Conservation (phyloP, 768 basidiomycete species). For the Neoboletus magnificus region DNA sequence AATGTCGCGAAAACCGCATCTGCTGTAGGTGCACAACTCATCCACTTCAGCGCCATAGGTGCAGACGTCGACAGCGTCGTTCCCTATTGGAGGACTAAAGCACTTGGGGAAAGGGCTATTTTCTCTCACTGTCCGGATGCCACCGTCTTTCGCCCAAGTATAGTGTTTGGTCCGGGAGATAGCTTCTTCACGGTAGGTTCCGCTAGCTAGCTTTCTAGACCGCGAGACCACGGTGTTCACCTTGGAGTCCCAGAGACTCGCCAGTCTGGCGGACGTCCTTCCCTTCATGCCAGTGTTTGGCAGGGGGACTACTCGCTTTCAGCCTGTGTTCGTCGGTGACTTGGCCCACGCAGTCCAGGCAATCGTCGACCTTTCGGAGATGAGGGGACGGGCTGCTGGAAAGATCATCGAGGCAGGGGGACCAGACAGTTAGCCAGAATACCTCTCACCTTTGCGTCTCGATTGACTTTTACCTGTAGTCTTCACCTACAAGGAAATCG, state of each 20-base stretch:
- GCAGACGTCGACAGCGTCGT: constrained; percentile 56
- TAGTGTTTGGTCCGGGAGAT: constrained; percentile 76
- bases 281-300: constrained; percentile 78
- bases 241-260: constrained; percentile 49
- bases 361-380: constrained; percentile 41
- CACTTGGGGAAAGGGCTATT: constrained; percentile 55
- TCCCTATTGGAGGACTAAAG: constrained; percentile 62
- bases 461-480: constrained; percentile 42
- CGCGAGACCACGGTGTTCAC: not conserved
- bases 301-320: constrained; percentile 62
- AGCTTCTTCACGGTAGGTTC: constrained; percentile 65
- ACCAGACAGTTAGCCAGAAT: constrained; percentile 44
- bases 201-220: not conserved
- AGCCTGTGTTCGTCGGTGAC: constrained; percentile 73
- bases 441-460: constrained; percentile 33
- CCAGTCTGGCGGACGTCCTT: constrained; percentile 52
- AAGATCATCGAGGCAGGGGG: constrained; percentile 48
- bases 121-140: constrained; percentile 44
- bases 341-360: constrained; percentile 60
- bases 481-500: constrained; percentile 63
- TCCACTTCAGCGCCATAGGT: constrained; percentile 75
- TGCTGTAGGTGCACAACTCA: constrained; percentile 51
- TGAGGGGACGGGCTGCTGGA: constrained; percentile 35
- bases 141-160: constrained; percentile 66
- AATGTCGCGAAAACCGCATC: constrained; percentile 59